Evolutionary conservation across 1,284 basidiomycete species (phyloP).

Genomic region (Marasmius fiardii): DNA sequence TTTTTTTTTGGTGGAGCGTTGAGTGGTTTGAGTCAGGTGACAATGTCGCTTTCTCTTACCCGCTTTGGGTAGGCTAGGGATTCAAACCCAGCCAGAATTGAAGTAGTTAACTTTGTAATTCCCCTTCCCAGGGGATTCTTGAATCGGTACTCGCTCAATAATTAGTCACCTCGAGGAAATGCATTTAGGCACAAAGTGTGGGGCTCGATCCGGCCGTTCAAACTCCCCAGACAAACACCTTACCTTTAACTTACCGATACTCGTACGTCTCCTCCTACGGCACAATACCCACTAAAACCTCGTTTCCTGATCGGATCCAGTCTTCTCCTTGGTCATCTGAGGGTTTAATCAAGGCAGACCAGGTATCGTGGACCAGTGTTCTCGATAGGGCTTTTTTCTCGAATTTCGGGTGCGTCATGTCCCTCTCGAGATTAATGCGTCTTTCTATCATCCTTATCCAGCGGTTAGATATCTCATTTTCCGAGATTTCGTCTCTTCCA

Average conservation of each 20-base stretch:
- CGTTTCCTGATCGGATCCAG: slow-evolving; percentile 1
- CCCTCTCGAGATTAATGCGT: neutral
- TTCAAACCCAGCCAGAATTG: neutral
- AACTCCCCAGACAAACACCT: neutral
- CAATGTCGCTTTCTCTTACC: neutral
- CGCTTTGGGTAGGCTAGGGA: neutral
- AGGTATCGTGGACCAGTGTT: neutral
- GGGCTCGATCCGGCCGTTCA: neutral
- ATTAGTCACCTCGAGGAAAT: neutral
- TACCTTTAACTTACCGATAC: neutral
- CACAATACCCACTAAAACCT: slow-evolving; percentile 13
- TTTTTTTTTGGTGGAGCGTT: neutral
- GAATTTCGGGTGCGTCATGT: slow-evolving; percentile 1
- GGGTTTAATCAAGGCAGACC: neutral
- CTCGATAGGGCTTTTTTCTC: neutral
- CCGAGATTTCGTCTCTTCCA: neutral
- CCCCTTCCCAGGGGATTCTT: neutral
- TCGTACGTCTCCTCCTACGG: neutral
- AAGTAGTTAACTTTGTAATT: neutral
- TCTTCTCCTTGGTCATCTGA: neutral
- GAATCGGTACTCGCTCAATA: neutral
- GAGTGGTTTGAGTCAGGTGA: neutral
- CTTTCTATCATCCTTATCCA: slow-evolving; percentile 2
- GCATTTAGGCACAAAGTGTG: neutral
- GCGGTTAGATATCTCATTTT: neutral